phyloP scores from a whole-genome alignment of 495 filamentous ascomycete genomes.

The Lophiotrema nucula region DNA sequence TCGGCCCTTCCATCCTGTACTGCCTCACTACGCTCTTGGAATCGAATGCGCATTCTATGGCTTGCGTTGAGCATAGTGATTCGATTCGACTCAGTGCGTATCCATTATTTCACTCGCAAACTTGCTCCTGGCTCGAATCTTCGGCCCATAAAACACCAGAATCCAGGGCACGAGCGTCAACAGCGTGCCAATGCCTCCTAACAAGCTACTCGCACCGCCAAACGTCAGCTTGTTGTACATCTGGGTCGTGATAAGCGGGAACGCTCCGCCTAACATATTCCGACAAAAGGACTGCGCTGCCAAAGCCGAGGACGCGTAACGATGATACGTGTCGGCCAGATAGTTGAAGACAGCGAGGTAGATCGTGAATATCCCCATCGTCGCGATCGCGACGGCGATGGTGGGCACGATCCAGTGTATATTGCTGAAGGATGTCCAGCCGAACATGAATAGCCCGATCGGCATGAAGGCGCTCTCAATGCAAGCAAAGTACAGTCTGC shows the following conservation, averaged over 20 bases:
- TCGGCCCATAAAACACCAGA: constrained; percentile 74
- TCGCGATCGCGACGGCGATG: constrained; percentile 68
- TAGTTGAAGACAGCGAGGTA: constrained; percentile 95
- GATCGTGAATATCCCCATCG: constrained; percentile 84
- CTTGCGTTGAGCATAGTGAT: too few species aligned
- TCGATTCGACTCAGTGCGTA: too few species aligned
- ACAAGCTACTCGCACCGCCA: constrained; percentile 67
- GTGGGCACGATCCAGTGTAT: constrained; percentile 78
- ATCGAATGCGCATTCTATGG: too few species aligned
- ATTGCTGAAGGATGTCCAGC: constrained; percentile 64
- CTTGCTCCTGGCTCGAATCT: constrained; percentile 73
- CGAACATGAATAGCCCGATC: constrained; percentile 80
- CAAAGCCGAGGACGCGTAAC: constrained; percentile 79
- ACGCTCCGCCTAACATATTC: constrained; percentile 74
- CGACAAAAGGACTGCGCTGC: constrained; percentile 84
- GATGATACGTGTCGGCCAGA: constrained; percentile 85
- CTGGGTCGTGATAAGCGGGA: constrained; percentile 70
- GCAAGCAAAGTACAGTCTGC: constrained; percentile 79
- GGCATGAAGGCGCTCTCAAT: constrained; percentile 68
- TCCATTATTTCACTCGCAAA: constrained; percentile 56
- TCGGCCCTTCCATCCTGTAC: too few species aligned
- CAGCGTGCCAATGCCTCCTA: constrained; percentile 70
- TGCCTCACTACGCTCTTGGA: too few species aligned
- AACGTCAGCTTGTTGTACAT: constrained; percentile 74
- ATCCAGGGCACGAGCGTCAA: constrained; percentile 85